Evolutionary conservation across 2,329 filamentous ascomycete species (phyloP), one percentile per base, ranked within the genome.

Genomic region (Monosporascus ibericus): DNA sequence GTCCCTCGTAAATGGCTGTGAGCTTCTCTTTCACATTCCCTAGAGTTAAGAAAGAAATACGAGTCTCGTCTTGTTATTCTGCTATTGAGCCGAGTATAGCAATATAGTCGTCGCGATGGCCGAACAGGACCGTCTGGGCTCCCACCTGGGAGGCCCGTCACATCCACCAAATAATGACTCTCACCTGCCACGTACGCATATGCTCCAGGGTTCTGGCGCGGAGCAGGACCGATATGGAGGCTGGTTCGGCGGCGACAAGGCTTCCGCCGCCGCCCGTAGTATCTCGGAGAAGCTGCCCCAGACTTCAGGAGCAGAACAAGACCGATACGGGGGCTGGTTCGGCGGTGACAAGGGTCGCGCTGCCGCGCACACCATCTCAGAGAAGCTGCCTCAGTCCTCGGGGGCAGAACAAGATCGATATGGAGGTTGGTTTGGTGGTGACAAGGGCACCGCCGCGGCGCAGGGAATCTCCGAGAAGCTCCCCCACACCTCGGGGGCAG

Each of bases 321-420:
- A 59, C 46, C 48, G 51, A 0, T 51, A 49, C 24, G 52, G 42
- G 8, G 50, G 47, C 3, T 54, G 44, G 8, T 60, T 62, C n/a
- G 59, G 61, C 39, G 56, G 56, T 4, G 50, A 53, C 40, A 55
- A 59, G 44, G 59, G 56, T n/a, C 47, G 55, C 25, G 53, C 57
- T 6, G 52, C 53, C 22, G 57, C 55, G 27, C 47, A 58, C 1
- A 55, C 54, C 5, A 51, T 58, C 11, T 51, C 57, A 38, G 48
- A 49, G 47, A 38, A 58, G 52, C n/a, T 63, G 50, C 52, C 56
- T 44, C 27, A 55, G 15, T 20, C 50, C 4, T 56, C 55, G 4
- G 57, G 58, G 5, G 58, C 58, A 24, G 58, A 60, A 50, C 57
- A 60, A 20, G 58, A 61, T 42, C 58, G 59, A 37, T 59, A 54